These are phyloP conservation scores for Smallanthus sonchifolius DNA, from an alignment of 129 eudicot genomes.

Conservation along the genomic window DNA sequence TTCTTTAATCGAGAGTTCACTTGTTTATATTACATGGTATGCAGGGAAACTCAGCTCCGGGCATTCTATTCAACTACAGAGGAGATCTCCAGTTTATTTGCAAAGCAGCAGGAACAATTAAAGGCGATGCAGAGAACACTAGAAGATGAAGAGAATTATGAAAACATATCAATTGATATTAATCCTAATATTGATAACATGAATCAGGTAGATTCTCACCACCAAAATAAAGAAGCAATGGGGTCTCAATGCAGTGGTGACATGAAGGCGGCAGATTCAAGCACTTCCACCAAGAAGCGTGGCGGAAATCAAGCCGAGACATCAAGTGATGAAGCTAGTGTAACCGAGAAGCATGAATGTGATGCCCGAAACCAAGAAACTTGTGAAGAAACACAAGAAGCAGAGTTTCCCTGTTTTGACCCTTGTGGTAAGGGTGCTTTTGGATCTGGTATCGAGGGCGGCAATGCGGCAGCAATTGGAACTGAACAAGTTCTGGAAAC, in stretches of 20 bases:
- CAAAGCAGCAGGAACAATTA: conserved; percentile 95
- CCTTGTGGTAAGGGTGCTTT: conserved; percentile 52
- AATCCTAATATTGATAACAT: conserved; percentile 32
- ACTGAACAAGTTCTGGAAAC: conserved; percentile 59
- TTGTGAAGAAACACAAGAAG: conserved; percentile 82
- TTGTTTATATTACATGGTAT: conserved; percentile 21
- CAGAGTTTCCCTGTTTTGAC: conserved; percentile 51
- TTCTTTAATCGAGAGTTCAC: background rate
- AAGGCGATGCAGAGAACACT: conserved; percentile 88
- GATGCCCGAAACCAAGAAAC: conserved; percentile 48
- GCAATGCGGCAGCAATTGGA: conserved; percentile 51
- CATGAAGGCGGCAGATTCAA: conserved; percentile 38
- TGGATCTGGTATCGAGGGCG: conserved; percentile 78
- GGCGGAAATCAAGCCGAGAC: conserved; percentile 28
- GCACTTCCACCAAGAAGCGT: conserved; percentile 40
- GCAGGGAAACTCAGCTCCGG: conserved; percentile 95
- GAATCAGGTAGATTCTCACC: conserved; percentile 20
- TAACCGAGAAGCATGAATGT: conserved; percentile 82
- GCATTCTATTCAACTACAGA: conserved; percentile 96
- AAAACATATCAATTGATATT: conserved; percentile 54
- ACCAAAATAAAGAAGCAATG: conserved; percentile 35
- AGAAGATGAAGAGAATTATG: conserved; percentile 90
- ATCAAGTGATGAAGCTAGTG: conserved; percentile 69
- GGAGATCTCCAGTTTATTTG: conserved; percentile 65
- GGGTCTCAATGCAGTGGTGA: conserved; percentile 37